Base-by-base conservation (phyloP, 768 basidiomycete genomes). In the Multifurca ochricompacta region DNA sequence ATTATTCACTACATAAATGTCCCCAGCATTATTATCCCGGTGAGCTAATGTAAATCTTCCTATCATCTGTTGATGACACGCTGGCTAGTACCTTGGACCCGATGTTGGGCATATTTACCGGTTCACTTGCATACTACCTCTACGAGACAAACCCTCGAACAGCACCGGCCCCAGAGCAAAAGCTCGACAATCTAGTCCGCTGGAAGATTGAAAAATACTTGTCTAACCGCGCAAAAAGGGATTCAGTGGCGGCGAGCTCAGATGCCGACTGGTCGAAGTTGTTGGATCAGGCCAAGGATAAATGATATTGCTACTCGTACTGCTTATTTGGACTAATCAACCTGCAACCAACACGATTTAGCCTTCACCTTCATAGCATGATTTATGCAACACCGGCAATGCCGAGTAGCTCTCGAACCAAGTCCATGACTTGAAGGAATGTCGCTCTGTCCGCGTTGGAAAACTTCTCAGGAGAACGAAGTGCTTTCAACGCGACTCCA, bases 71-170 rank as follows among this genome's bases (percentile, higher is more conserved):
- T 13, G 25, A 59, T 58, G 47, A 63, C 53, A 19, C 28, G 11
- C 47, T 39, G 36, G 36, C 35, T 57, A 91, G 88, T 25, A 66
- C 76, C 1, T 62, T 89, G 4, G 90, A 92, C 67, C 81, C 85
- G 4, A 52, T 87, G 14, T 69, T 92, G 36, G 90, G 88, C 6
- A 69, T 90, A 48, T 83, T 89, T 64, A 90, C 88, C 1, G 90
- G 90, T 11, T 66, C 79, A 36, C 68, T 90, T 39, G 90, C 90
- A 5, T 91, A 82, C 66, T 82, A 87, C 66, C 78, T 92, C 34
- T 79, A 86, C 66, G 89, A 92, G 66, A 83, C 74, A 27, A 80
- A 91, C 67, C 90, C 89, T 5, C 80, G 89, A 35, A 86, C 82
- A 4, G 81, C 77, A 8, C 73, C 81, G 14, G 71, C 77, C 0